Evolutionary conservation across 176 grass and related monocot species (phyloP), one percentile per base, ranked within the genome.

Genomic region (Aegilops tauschii): DNA sequence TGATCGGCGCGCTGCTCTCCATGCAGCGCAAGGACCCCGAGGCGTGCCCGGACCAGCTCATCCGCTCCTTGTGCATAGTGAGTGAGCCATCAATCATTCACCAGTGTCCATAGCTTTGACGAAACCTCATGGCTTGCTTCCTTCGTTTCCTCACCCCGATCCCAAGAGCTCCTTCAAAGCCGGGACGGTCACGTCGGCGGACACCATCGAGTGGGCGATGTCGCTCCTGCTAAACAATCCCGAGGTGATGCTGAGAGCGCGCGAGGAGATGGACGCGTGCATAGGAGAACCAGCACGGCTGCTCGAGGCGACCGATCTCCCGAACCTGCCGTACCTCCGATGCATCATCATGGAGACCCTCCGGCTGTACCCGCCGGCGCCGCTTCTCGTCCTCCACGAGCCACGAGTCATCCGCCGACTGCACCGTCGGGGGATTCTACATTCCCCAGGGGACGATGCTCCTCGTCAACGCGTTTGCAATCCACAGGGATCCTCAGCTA

Each of bases 281-380:
- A 5, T 74, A 5, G 85, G 85, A 16, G 25, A 34, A 17, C 25
- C 62, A 17, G 2, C 2, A 2, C 82, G 88, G 3, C 79, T 88
- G 28, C 14, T 87, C 1, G 40, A 69, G 29, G 90, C 82, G 30
- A 58, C 78, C 2, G 90, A 94, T 76, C 68, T 92, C 6, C 69
- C 87, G 1, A 47, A 73, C 5, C 91, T 93, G 2, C 64, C 56
- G 1, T 86, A 90, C 31, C 81, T 90, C 25, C 36, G 32, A 9
- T 40, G 77, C 74, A 72, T 93, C 73, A 59, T 93, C 62, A 85
- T 56, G 36, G 91, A 90, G 81, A 88, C 88, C 2, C 77, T 93
- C 47, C 85, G 91, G 1, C 61, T 93, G 23, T 87, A 90, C 81
- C 91, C 88, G 0, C 71, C 79, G 20, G 82, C 12, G 40, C 88